phyloP scores from a whole-genome alignment of 441 rosid genomes.

The Populus trichocarpa region DNA sequence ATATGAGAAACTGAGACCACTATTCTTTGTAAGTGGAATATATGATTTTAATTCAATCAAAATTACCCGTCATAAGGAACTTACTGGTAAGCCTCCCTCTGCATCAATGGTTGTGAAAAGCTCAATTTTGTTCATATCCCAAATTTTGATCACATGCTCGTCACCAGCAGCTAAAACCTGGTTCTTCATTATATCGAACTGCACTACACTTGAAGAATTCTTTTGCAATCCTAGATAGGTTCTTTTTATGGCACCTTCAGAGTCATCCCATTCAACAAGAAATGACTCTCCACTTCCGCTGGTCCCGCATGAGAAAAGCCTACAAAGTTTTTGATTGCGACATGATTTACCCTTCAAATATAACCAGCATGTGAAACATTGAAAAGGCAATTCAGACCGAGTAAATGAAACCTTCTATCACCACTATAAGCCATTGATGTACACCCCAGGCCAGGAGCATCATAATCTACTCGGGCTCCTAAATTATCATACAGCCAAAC shows the following conservation, averaged over 20 bases:
- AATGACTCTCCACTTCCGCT: constrained; percentile 46
- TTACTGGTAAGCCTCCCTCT: constrained; percentile 50
- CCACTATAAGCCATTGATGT: constrained; percentile 52
- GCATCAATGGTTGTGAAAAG: constrained; percentile 42
- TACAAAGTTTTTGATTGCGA: constrained; percentile 2
- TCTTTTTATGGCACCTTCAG: constrained; percentile 48
- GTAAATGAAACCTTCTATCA: constrained; percentile 33
- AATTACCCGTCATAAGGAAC: constrained; percentile 17
- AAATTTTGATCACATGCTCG: constrained; percentile 47
- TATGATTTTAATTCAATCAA: not conserved
- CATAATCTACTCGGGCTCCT: constrained; percentile 45
- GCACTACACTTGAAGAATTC: constrained; percentile 38
- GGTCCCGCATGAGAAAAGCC: constrained; percentile 22
- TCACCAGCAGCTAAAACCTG: constrained; percentile 60
- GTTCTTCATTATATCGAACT: constrained; percentile 43
- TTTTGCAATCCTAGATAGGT: constrained; percentile 42
- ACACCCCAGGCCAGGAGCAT: constrained; percentile 52
- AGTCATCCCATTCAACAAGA: constrained; percentile 64
- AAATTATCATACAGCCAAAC: constrained; percentile 51
- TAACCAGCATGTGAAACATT: constrained; percentile 4
- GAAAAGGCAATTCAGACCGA: constrained; percentile 6
- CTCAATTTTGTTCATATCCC: constrained; percentile 52
- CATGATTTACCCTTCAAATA: not conserved
- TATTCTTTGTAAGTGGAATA: not conserved
- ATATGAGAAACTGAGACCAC: not conserved